phyloP scores from a whole-genome alignment of 352 stramenopile genomes.

The Nothophytophthora sp. region DNA sequence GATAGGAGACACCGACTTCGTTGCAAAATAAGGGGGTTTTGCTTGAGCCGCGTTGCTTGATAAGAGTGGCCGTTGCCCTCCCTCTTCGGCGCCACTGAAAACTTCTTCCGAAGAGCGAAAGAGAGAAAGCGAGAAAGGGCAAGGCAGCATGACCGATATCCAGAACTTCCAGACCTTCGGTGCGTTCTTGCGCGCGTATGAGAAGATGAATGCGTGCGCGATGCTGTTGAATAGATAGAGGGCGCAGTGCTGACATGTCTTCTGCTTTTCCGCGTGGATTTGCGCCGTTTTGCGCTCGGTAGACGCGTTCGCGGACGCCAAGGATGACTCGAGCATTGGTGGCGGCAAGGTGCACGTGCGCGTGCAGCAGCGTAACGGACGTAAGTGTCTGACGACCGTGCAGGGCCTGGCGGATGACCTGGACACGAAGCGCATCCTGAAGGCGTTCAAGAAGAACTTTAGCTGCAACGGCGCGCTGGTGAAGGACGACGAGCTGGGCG shows the following conservation, averaged over 20 bases:
- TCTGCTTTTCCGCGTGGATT: slow-evolving; percentile 1
- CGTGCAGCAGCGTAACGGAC: slow-evolving; percentile 99
- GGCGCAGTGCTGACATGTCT: slow-evolving; percentile 11
- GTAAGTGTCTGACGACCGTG: slow-evolving; percentile 99
- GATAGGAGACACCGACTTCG: not conserved
- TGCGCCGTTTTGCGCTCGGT: slow-evolving; percentile 1
- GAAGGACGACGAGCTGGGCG: slow-evolving; percentile 97
- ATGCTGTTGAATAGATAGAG: not conserved
- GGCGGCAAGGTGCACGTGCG: slow-evolving; percentile 97
- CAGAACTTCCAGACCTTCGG: slow-evolving; percentile 91
- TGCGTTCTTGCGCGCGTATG: slow-evolving; percentile 32
- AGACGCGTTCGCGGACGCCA: slow-evolving; percentile 90
- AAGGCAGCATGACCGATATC: slow-evolving; percentile 74
- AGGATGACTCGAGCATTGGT: slow-evolving; percentile 86
- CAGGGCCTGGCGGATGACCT: slow-evolving; percentile 98
- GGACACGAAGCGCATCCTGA: slow-evolving; percentile 99
- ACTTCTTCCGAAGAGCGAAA: slow-evolving; percentile 24
- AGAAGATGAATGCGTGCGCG: not conserved
- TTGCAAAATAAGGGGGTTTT: not conserved
- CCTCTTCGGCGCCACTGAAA: slow-evolving; percentile 38
- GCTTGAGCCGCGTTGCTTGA: not conserved
- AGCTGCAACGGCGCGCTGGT: slow-evolving; percentile 99
- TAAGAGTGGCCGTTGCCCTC: slow-evolving; percentile 2
- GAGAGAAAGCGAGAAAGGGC: slow-evolving; percentile 1
- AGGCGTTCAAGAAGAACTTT: slow-evolving; percentile 99